phyloP scores from a whole-genome alignment of 441 rosid species.

The Gossypium aridum region DNA sequence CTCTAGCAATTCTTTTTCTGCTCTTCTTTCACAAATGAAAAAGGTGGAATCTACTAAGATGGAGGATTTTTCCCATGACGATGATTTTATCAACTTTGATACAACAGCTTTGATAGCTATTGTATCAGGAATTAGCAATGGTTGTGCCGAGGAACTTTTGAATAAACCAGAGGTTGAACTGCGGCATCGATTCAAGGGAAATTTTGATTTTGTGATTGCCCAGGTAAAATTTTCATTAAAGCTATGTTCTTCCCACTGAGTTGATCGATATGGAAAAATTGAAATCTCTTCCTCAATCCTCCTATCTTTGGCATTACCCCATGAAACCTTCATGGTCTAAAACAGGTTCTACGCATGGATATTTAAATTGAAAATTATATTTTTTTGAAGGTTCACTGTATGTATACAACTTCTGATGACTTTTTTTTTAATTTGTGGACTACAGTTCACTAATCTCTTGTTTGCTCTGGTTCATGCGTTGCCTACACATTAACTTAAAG shows the following conservation, averaged over 20 bases:
- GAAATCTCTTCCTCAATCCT: background rate
- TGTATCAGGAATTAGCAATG: constrained; percentile 84
- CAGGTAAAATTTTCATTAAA: constrained; percentile 41
- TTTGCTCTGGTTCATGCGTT: background rate
- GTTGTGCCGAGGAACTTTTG: constrained; percentile 53
- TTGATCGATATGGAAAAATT: background rate
- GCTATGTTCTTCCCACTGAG: background rate
- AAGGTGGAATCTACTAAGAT: constrained; percentile 13
- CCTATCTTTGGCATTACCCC: background rate
- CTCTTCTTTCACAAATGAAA: constrained; percentile 40
- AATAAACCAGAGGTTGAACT: constrained; percentile 36
- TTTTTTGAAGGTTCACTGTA: background rate
- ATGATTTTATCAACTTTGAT: constrained; percentile 56
- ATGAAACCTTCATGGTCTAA: background rate
- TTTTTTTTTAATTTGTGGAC: background rate
- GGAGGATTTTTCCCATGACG: constrained; percentile 13
- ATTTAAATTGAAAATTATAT: background rate
- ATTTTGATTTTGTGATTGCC: constrained; percentile 60
- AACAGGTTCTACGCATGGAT: background rate
- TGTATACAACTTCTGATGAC: background rate
- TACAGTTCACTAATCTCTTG: background rate
- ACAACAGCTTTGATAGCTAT: constrained; percentile 84
- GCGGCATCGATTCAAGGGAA: constrained; percentile 72
- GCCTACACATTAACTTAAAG: background rate
- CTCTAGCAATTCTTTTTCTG: constrained; percentile 26